Conservation (phyloP, 2,329 filamentous ascomycete genomes). For the Hymenoscyphus fraxineus region DNA sequence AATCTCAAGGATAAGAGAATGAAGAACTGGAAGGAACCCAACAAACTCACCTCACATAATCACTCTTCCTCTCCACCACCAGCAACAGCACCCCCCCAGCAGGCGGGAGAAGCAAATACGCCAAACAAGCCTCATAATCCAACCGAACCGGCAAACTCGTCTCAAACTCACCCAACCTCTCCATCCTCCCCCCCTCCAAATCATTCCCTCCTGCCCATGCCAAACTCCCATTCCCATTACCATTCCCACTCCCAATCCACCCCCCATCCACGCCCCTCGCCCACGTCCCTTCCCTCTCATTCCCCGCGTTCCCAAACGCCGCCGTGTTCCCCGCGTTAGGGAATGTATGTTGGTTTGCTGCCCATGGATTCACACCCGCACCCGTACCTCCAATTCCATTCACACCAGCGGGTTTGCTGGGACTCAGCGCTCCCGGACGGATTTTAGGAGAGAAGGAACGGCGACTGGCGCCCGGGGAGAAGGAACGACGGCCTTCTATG, state of each 20-base stretch:
- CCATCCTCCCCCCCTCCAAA: slow-evolving; percentile 31
- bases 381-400: slow-evolving; percentile 17
- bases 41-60: slow-evolving; percentile 77
- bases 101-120: slow-evolving; percentile 82
- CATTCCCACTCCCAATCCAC: not conserved
- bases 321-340: too few species aligned
- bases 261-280: too few species aligned
- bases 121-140: slow-evolving; percentile 85
- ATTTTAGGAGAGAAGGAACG: slow-evolving; percentile 53
- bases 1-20: not conserved
- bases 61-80: slow-evolving; percentile 87
- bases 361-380: not conserved
- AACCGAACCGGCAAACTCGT: slow-evolving; percentile 83
- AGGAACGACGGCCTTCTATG: slow-evolving; percentile 1
- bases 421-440: slow-evolving; percentile 40
- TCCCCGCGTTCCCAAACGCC: too few species aligned
- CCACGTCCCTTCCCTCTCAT: too few species aligned
- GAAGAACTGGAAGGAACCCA: not conserved
- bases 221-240: slow-evolving; percentile 16
- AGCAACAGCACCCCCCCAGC: slow-evolving; percentile 80
- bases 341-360: too few species aligned
- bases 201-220: not conserved
- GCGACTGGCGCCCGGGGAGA: slow-evolving; percentile 30
- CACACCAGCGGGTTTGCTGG: slow-evolving; percentile 28
- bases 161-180: slow-evolving; percentile 77